Base-by-base conservation (phyloP, 2,329 filamentous ascomycete genomes). In the Pseudogymnoascus sp. region DNA sequence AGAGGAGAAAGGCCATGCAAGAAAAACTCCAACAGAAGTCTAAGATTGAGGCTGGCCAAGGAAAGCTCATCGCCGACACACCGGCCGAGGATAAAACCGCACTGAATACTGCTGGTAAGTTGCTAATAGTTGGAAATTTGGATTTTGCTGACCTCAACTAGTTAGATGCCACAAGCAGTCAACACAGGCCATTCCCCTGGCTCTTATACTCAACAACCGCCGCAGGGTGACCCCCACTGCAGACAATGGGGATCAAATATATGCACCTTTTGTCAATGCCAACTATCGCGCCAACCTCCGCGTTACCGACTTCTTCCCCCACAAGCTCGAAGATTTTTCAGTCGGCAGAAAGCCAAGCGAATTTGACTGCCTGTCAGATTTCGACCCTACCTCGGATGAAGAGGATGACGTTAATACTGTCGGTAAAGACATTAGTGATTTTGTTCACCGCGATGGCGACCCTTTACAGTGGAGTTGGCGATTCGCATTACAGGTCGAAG, bases 241-340 rank as follows among this genome's bases (percentile, higher is more conserved):
- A 15, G 69, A n/a, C 69, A 44, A 72, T 1, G 78, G 77, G 38
- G 59, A 69, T 13, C 66, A 23, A 70, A 40, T 71, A 1, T 77
- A 70, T 2, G 71, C 93, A 0, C 90, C 92, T 0, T 96, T 96
- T 70, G 80, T 86, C 64, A 91, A 93, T 70, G 77, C 82, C 64
- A 89, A 85, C 44, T 92, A 92, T 72, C 84, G 85, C 57, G 79
- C 85, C 21, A 80, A 82, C 35, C 87, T 90, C 36, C 87, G 90
- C n/a, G 87, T 96, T 1, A 82, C 96, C 36, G 90, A 96, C 75
- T 97, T 90, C 73, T 84, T 82, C 64, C 93, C 93, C 0, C 76
- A 80, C 2, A 79, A 80, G 1, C 76, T 97, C 1, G 82, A 86
- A 67, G 84, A 93, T 64, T 97, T 97, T 72, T 79, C 88, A 2